Conservation (phyloP, 306 rosid genomes). For the Hippophae tibetana region DNA sequence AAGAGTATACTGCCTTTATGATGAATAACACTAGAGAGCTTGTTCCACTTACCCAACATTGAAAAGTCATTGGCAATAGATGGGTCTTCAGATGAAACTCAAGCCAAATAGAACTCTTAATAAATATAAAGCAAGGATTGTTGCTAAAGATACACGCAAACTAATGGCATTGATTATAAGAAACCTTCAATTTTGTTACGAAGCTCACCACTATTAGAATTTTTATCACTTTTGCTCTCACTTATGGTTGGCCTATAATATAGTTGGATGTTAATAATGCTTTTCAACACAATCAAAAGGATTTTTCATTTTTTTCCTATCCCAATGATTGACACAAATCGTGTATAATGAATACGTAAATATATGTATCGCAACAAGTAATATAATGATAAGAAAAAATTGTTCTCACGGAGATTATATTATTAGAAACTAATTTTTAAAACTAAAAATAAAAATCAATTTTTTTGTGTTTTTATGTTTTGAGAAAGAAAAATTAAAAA, state of each 20-base stretch:
- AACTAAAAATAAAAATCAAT: no score
- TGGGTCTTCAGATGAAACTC: background rate
- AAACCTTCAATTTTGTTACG: background rate
- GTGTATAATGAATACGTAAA: no score
- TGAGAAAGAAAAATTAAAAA: no score
- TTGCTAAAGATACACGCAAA: background rate
- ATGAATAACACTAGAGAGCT: background rate
- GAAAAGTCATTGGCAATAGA: background rate
- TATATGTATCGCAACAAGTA: no score
- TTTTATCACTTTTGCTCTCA: background rate
- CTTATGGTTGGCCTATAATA: background rate
- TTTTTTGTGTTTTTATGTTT: no score
- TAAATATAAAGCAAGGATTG: background rate
- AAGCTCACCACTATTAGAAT: background rate
- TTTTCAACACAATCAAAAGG: background rate
- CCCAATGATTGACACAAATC: no score
- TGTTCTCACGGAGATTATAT: no score
- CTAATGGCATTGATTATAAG: background rate
- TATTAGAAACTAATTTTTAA: no score
- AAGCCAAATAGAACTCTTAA: background rate
- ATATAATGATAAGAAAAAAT: no score
- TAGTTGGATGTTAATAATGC: background rate
- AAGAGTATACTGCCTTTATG: background rate
- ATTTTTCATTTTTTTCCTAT: no score
- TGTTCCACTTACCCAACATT: background rate